Conservation (phyloP, 331 rosid genomes). For the Quercus phellos region DNA sequence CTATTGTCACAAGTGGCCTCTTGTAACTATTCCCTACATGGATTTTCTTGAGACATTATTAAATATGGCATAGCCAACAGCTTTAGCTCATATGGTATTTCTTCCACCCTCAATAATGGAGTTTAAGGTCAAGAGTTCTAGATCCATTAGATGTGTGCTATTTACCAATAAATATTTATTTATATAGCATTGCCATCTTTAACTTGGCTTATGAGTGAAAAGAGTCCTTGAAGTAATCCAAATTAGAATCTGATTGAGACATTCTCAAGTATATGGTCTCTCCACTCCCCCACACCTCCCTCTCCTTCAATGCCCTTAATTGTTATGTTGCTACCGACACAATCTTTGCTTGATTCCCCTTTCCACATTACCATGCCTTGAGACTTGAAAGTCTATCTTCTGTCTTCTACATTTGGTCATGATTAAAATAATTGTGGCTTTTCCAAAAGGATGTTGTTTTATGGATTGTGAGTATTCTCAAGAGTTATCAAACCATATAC, state of each 20-base stretch:
- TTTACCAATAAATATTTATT: too few relatives aligned
- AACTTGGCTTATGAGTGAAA: background rate
- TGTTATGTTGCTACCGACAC: background rate
- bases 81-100: too few relatives aligned
- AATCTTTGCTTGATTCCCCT: background rate
- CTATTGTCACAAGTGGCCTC: background rate
- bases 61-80: background rate
- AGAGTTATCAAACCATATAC: background rate
- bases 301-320: background rate
- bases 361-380: background rate
- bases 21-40: background rate
- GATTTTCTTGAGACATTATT: background rate
- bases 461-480: background rate
- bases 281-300: too few relatives aligned
- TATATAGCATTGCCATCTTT: background rate
- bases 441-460: background rate
- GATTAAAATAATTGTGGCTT: background rate
- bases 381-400: background rate
- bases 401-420: background rate
- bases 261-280: background rate
- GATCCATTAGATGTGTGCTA: too few relatives aligned
- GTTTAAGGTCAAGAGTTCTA: too few relatives aligned
- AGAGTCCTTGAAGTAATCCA: background rate
- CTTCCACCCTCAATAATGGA: too few relatives aligned
- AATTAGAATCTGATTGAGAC: background rate